Conservation (phyloP, 2,329 filamentous ascomycete species). For the Periconia macrospinosa region DNA sequence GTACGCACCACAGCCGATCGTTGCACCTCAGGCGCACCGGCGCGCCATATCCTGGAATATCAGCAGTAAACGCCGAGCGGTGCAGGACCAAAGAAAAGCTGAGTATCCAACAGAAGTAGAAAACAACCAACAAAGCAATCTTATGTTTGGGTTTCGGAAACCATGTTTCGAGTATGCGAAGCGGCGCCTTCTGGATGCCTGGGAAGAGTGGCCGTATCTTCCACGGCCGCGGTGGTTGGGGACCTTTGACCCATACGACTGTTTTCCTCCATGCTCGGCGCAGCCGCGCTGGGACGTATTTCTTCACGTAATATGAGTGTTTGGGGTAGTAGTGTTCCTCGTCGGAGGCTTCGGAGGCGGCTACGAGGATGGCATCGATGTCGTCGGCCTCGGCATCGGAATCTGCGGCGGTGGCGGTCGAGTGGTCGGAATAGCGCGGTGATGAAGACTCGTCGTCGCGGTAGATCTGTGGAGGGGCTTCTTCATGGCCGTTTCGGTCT, state of each 20-base stretch:
- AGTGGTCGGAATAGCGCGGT: constrained; percentile 36
- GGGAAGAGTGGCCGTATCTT: constrained; percentile 62
- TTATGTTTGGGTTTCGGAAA: constrained; percentile 64
- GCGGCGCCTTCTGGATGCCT: constrained; percentile 66
- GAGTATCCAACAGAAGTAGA: constrained; percentile 69
- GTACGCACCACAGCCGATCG: constrained; percentile 65
- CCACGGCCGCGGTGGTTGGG: constrained; percentile 52
- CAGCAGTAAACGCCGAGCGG: constrained; percentile 60
- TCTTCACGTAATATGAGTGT: constrained; percentile 9
- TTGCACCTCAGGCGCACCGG: constrained; percentile 69
- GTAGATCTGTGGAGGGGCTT: constrained; percentile 32
- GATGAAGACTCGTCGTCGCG: constrained; percentile 33
- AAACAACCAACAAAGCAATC: constrained; percentile 60
- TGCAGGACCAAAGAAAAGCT: constrained; percentile 71
- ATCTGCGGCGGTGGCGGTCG: constrained; percentile 24
- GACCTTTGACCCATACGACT: constrained; percentile 53
- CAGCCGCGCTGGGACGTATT: constrained; percentile 58
- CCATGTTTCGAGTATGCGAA: constrained; percentile 63
- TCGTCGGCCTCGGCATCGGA: constrained; percentile 25
- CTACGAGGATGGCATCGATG: constrained; percentile 23
- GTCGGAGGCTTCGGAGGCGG: constrained; percentile 37
- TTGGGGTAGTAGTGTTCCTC: constrained; percentile 25
- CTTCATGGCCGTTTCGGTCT: constrained; percentile 21
- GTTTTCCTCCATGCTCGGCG: constrained; percentile 42
- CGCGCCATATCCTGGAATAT: constrained; percentile 68